Evolutionary conservation across 2,329 filamentous ascomycete genomes (phyloP).

Genomic region (Aspergillus tamarii): DNA sequence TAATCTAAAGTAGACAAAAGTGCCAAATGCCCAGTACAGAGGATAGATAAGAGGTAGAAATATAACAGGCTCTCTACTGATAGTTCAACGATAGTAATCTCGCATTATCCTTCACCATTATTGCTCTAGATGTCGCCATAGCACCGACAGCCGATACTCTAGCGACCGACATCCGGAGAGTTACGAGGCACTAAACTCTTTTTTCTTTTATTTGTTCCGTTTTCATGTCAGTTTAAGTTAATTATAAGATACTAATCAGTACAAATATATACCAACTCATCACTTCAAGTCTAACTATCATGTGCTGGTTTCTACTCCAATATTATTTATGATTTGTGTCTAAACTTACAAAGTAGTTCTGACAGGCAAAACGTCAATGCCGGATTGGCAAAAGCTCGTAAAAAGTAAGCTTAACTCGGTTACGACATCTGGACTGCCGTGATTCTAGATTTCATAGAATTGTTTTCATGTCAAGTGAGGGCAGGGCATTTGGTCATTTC

Average conservation of each 20-base stretch:
- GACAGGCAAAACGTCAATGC: background rate
- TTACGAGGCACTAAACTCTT: too few species aligned
- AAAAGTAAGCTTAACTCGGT: background rate
- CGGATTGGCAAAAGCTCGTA: background rate
- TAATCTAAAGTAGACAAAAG: too few species aligned
- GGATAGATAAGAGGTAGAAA: too few species aligned
- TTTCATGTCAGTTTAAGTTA: too few species aligned
- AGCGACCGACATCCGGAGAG: background rate
- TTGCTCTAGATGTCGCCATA: background rate
- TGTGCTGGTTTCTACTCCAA: background rate
- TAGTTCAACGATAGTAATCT: too few species aligned
- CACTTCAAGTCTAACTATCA: background rate
- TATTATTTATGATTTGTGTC: background rate
- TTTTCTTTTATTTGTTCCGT: too few species aligned
- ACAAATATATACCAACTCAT: fast-evolving
- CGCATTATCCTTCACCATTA: background rate
- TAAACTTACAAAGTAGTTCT: background rate
- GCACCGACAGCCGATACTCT: background rate
- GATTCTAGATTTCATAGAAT: background rate
- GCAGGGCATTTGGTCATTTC: background rate
- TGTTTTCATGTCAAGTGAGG: background rate
- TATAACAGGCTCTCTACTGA: too few species aligned
- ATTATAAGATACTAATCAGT: too few species aligned
- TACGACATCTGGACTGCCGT: background rate
- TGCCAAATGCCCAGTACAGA: too few species aligned